Conservation (phyloP, 495 filamentous ascomycete species). For the Gamarada debralockiae region DNA sequence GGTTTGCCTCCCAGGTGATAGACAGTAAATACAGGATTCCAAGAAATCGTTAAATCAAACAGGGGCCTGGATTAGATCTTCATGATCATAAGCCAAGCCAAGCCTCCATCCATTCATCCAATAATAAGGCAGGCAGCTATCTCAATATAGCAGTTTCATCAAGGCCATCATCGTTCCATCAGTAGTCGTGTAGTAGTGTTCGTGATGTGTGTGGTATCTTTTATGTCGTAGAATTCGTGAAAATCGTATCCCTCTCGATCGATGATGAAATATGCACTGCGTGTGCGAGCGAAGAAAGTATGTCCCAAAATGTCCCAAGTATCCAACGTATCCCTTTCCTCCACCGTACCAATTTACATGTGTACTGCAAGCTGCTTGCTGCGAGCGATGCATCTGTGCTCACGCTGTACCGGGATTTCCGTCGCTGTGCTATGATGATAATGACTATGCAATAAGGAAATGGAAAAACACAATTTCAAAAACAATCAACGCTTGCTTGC, state of each 20-base stretch:
- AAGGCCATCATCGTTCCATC: neutral
- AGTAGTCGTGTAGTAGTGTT: neutral
- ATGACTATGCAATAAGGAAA: slow-evolving; percentile 16
- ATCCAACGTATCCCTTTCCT: too few species aligned
- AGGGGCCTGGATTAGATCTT: slow-evolving; percentile 14
- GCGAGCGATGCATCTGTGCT: neutral
- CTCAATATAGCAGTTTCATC: neutral
- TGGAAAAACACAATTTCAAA: slow-evolving; percentile 4
- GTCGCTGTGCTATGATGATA: slow-evolving; percentile 16
- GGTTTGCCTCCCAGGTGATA: neutral
- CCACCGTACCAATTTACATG: too few species aligned
- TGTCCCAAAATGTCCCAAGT: too few species aligned
- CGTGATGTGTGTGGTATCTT: neutral
- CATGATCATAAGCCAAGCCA: slow-evolving; percentile 15
- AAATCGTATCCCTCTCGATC: neutral
- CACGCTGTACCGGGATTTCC: neutral
- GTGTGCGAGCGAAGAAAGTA: too few species aligned
- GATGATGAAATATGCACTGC: too few species aligned
- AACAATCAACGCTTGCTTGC: slow-evolving; percentile 31
- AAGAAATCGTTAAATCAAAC: slow-evolving; percentile 2
- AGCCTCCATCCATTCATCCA: neutral
- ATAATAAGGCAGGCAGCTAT: neutral
- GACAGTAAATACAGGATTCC: neutral
- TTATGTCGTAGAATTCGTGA: slow-evolving; percentile 8
- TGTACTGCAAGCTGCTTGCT: too few species aligned